phyloP scores from a whole-genome alignment of 164 flowering plant species.

The Paratinospora sagittata region DNA sequence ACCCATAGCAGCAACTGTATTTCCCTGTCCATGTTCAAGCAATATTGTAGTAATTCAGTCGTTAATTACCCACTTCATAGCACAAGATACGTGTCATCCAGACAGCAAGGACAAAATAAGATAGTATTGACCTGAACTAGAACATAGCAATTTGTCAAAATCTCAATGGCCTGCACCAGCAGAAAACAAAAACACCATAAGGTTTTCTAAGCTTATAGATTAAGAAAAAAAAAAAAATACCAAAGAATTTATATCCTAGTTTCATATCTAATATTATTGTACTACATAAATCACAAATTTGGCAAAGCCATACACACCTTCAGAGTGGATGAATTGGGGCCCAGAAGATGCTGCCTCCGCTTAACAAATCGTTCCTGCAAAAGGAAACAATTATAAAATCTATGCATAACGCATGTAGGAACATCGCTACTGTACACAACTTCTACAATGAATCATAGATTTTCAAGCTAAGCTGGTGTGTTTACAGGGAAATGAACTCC shows the following conservation, averaged over 20 bases:
- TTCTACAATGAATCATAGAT: no score
- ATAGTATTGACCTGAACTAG: no score
- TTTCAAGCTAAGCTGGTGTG: no score
- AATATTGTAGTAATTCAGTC: no score
- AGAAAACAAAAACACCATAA: not conserved
- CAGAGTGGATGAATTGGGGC: slow-evolving; percentile 78
- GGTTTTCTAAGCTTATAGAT: not conserved
- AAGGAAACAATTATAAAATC: not conserved
- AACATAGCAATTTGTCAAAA: no score
- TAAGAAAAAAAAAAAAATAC: no score
- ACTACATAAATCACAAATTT: not conserved
- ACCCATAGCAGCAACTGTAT: slow-evolving; percentile 96
- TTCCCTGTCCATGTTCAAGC: slow-evolving; percentile 72
- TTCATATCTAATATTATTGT: not conserved
- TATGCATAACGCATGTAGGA: not conserved
- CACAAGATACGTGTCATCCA: no score
- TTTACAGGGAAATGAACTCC: no score
- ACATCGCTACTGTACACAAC: not conserved
- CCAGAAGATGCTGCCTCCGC: slow-evolving; percentile 77
- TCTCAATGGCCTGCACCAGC: no score
- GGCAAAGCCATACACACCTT: slow-evolving; percentile 44
- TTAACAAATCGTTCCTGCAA: slow-evolving; percentile 84
- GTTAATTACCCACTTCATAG: no score
- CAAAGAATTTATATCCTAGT: not conserved
- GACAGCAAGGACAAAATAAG: no score